These are phyloP conservation scores for Angomonas desouzai DNA, from an alignment of 208 protist species.

Conservation along the genomic window DNA sequence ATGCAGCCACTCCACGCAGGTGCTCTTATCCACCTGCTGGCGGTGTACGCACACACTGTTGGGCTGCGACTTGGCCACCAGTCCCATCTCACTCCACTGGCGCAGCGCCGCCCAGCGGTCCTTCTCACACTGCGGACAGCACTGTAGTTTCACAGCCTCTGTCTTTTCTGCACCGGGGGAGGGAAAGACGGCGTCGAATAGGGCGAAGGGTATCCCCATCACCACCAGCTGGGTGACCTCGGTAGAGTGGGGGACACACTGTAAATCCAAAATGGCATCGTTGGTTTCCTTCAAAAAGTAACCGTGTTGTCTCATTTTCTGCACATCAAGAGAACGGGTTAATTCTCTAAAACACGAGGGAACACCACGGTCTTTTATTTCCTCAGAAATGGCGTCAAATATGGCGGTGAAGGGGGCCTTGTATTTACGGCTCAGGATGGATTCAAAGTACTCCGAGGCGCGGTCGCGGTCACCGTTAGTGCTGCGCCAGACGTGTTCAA, in stretches of 20 bases:
- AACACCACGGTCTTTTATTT: constrained; percentile 8
- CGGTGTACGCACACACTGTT: constrained; percentile 58
- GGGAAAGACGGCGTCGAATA: constrained; percentile 33
- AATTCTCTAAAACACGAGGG: constrained; percentile 8
- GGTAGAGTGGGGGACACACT: constrained; percentile 25
- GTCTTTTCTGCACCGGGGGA: background rate
- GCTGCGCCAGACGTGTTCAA: constrained; percentile 38
- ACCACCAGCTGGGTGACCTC: constrained; percentile 35
- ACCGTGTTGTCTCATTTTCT: constrained; percentile 21
- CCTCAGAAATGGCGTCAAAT: constrained; percentile 19
- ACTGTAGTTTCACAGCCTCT: constrained; percentile 7
- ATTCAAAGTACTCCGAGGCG: constrained; percentile 25
- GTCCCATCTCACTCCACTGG: constrained; percentile 21
- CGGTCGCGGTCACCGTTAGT: constrained; percentile 17
- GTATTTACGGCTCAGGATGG: constrained; percentile 59
- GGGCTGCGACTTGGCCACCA: constrained; percentile 44
- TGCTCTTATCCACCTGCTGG: constrained; percentile 34
- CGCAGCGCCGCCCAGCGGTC: constrained; percentile 9
- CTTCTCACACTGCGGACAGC: constrained; percentile 30
- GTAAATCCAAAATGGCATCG: constrained; percentile 44
- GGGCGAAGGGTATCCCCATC: constrained; percentile 48
- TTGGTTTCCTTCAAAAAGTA: constrained; percentile 35
- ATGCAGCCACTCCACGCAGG: constrained; percentile 43
- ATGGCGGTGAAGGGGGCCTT: constrained; percentile 30
- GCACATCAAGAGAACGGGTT: constrained; percentile 12